Evolutionary conservation across 202 grass and related monocot species (phyloP), one percentile per base, ranked within the genome.

Genomic region (Tripidium arundinaceum): DNA sequence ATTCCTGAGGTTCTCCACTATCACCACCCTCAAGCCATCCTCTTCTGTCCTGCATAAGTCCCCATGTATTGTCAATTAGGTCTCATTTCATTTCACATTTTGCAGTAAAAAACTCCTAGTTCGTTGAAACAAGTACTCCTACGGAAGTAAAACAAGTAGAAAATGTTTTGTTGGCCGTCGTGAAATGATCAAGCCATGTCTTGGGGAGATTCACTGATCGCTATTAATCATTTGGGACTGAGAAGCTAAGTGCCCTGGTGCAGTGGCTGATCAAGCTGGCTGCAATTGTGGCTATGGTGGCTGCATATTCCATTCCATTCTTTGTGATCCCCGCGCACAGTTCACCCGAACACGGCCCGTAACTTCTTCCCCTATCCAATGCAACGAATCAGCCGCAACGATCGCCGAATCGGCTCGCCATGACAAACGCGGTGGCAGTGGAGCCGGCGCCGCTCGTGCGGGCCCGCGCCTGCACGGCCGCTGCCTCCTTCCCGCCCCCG

Each of bases 1-100:
- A 54, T 99, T 99, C 88, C 80, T 95, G 74, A 99, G 84, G 74
- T 99, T 99, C 65, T 95, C 77, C 73, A 99, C 96, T 8, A 70
- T 42, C 58, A 95, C 84, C 73, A 96, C 96, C 74, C 88, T 90
- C 83, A 99, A 74, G 18, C 92, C 96, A 76, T 99, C 96, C 77
- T 99, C 92, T 75, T 95, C 90, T 76, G 77, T 83, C 88, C 92
- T 99, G 78, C 38, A 70, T 28, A 70, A 6, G 80, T 81, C 47
- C 45, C 45, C 34, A 42, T 65, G 69, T 11, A 65, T 24, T 34
- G 70, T 52, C 13, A 75, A 29, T 62, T n/a, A 6, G 21, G 49
- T 68, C 81, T 27, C 40, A 21, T 63, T 80, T 76, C 42, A 27
- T 13, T 76, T 70, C 50, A 60, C 41, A 74, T 26, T 68, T 18